A percentile compares a stretch with the other conserved stretches of the same genome.
Conservation (phyloP, 371 early-diverging fungal species). For the Amoeboaphelidium protococcarum region DNA sequence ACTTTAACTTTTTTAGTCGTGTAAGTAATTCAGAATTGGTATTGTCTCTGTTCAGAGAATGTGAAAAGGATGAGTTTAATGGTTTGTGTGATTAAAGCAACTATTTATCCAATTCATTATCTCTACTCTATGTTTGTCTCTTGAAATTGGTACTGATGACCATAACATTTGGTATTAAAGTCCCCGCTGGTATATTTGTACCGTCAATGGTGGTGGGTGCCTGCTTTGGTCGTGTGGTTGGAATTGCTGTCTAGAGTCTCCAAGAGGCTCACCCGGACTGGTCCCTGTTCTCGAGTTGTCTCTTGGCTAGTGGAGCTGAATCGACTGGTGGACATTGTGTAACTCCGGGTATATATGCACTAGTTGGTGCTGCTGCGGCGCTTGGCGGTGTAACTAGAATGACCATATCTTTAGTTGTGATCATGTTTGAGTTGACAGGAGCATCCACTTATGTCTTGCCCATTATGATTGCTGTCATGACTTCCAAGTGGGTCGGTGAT, state of each 20-base stretch:
- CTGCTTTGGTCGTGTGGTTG: conserved; percentile 61
- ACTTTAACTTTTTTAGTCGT: neutral
- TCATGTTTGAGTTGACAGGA: conserved; percentile 83
- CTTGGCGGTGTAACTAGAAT: conserved; percentile 76
- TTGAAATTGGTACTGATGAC: conserved; percentile 34
- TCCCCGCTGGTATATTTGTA: conserved; percentile 77
- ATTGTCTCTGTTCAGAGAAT: neutral
- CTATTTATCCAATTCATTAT: neutral
- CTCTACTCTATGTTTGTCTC: conserved; percentile 1
- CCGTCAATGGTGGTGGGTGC: conserved; percentile 81
- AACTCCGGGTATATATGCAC: conserved; percentile 75
- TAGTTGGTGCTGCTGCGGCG: conserved; percentile 78
- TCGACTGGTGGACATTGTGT: conserved; percentile 31
- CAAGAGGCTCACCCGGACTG: neutral
- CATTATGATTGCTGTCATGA: conserved; percentile 72
- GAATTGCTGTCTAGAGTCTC: conserved; percentile 35
- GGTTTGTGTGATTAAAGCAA: neutral
- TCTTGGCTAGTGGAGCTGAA: neutral
- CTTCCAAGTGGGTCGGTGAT: conserved; percentile 73
- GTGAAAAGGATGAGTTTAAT: neutral
- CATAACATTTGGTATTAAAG: conserved; percentile 48
- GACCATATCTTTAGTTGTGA: conserved; percentile 71
- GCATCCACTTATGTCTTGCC: conserved; percentile 59
- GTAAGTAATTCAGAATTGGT: neutral
- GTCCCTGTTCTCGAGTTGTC: neutral